Evolutionary conservation across 306 rosid genomes (phyloP), one percentile per base, ranked within the genome.

Genomic region (Ormosia emarginata): DNA sequence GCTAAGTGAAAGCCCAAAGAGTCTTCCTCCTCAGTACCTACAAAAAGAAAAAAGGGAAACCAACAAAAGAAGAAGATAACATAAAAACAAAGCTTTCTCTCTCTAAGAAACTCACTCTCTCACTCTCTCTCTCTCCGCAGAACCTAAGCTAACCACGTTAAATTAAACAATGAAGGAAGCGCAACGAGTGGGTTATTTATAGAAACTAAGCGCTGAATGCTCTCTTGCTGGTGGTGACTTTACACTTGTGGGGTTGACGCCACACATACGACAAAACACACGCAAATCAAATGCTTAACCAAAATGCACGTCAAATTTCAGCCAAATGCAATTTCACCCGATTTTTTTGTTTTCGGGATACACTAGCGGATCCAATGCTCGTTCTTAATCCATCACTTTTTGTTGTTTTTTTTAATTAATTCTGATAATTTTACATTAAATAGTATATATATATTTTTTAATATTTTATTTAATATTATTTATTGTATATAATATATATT

Each of bases 241-340:
- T 50, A 44, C 79, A 85, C 57, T 46, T 80, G 73, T 74, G 80
- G 88, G 89, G 88, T 90, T 40, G 82, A 86, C 88, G 88, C 32
- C 14, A 43, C 71, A 46, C 62, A 81, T 75, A 32, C 56, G 85
- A 82, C 58, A 78, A 74, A 69, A 62, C 71, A 33, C 58, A 55
- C 62, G 37, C 41, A 30, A 63, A 50, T 33, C 44, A 24, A 63
- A 79, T 78, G 87, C 72, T 49, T 24, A 36, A 40, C 4, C 40
- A 82, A 82, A 82, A 74, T 76, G 52, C 61, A 39, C 9, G 9
- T 29, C 79, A 78, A 86, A 86, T 81, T 80, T 34, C 53, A 2
- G 63, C 8, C 43, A 81, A 83, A 72, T 82, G 75, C 33, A 75
- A 80, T 75, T 68, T 75, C 71, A 43, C 68, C 47, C 37, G 65